Evolutionary conservation across 2,329 filamentous ascomycete species (phyloP).

Genomic region (Monilinia polystroma): DNA sequence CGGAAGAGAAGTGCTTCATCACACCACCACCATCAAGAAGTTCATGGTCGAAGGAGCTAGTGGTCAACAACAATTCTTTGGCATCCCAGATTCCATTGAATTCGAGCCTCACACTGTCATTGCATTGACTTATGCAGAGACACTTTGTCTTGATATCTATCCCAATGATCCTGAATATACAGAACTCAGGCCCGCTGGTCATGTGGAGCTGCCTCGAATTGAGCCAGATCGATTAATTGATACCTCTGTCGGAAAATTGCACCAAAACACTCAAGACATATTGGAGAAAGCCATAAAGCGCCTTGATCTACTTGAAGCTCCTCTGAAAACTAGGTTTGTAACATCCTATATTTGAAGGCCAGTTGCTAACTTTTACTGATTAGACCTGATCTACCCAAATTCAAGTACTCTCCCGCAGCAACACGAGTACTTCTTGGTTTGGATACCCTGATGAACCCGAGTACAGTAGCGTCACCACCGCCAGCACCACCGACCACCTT

Average conservation of each 20-base stretch:
- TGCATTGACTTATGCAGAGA: not conserved
- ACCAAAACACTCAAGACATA: not conserved
- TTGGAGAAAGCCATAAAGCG: not conserved
- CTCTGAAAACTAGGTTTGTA: not conserved
- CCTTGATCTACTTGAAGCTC: not conserved
- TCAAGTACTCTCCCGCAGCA: not conserved
- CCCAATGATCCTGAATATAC: not conserved
- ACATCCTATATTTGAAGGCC: not conserved
- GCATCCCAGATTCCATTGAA: not conserved
- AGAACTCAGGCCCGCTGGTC: not conserved
- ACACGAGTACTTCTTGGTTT: not conserved
- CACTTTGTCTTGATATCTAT: conserved; percentile 1
- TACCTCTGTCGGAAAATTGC: not conserved
- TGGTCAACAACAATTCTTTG: not conserved
- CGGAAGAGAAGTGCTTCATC: not conserved
- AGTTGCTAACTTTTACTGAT: not conserved
- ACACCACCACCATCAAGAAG: not conserved
- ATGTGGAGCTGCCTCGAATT: not conserved
- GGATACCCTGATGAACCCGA: not conserved
- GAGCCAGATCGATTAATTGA: not conserved
- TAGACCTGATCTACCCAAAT: not conserved
- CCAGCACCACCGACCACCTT: not conserved
- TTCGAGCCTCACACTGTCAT: not conserved
- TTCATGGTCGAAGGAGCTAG: not conserved
- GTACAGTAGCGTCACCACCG: not conserved